Evolutionary conservation across 805 yeast genomes (phyloP).

Genomic region (Pichia kluyveri): DNA sequence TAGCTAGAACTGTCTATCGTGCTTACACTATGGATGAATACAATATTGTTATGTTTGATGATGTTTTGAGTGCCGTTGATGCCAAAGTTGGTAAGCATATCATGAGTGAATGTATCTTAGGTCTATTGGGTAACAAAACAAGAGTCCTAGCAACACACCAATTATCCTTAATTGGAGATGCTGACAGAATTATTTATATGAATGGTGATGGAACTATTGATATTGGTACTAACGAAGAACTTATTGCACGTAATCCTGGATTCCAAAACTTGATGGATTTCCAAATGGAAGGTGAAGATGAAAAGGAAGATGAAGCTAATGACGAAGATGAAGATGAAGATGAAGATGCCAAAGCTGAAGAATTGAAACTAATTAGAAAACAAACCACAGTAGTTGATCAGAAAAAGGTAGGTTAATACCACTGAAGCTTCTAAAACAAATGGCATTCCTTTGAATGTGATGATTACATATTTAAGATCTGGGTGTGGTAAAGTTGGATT

Average conservation of each 20-base stretch:
- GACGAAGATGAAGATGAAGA: constrained; percentile 24
- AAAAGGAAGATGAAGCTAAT: background rate
- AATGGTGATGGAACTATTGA: constrained; percentile 53
- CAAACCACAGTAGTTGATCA: too few relatives aligned
- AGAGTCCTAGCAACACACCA: constrained; percentile 80
- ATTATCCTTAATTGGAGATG: constrained; percentile 54
- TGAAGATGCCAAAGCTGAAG: constrained; percentile 18
- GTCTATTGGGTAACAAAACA: constrained; percentile 47
- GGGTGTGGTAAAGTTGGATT: constrained; percentile 44
- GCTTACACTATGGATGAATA: constrained; percentile 31
- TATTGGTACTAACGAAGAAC: constrained; percentile 51
- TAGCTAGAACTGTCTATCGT: constrained; percentile 69
- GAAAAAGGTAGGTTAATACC: too few relatives aligned
- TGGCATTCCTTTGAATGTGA: too few relatives aligned
- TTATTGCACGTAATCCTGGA: constrained; percentile 33
- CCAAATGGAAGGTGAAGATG: constrained; percentile 12
- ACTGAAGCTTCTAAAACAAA: too few relatives aligned
- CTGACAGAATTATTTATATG: constrained; percentile 60
- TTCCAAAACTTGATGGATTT: constrained; percentile 46
- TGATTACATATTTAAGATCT: constrained; percentile 35
- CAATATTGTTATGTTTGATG: constrained; percentile 66
- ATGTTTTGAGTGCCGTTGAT: constrained; percentile 78
- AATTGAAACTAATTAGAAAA: constrained; percentile 14
- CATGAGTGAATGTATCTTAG: constrained; percentile 58
- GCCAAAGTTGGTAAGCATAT: constrained; percentile 80